Evolutionary conservation across 2,329 filamentous ascomycete species (phyloP), one percentile per base, ranked within the genome.

Genomic region (Sarocladium brachiariae): DNA sequence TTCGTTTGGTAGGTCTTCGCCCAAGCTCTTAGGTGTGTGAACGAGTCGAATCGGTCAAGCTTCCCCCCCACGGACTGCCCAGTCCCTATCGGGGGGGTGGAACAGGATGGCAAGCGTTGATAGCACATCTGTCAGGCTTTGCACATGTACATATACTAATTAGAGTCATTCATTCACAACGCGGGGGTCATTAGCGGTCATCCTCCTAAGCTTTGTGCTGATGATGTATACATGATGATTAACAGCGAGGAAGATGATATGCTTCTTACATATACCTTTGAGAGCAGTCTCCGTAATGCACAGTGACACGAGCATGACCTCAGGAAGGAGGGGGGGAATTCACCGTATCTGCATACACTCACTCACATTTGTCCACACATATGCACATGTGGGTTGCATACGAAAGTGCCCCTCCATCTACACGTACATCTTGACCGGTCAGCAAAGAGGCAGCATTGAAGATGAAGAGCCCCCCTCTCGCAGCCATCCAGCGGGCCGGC

Each of bases 221-320:
- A n/a, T 10, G 33, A 35, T 16, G 33, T 14, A 14, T 16, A 5
- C 9, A 35, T 7, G 33, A 11, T 13, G 27, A 8, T 31, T 7
- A 31, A 13, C 27, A 31, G 27, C 27, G n/a, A n/a, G n/a, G n/a
- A n/a, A n/a, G n/a, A n/a, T n/a, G n/a, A n/a, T n/a, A n/a, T n/a
- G n/a, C n/a, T n/a, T n/a, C n/a, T 31, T 31, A 14, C 33, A n/a
- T 35, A 14, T 14, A 9, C 37, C 19, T 19, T 7, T 39, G 5
- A 5, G 16, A 37, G 14, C 37, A 5, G 6, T 19, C 7, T 23
- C 16, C 21, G 14, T 10, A 23, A 47, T 21, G 43, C 27, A 47
- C 24, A 9, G 27, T 47, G 19, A 47, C 27, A 30, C 39, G 39
- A 27, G 43, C n/a, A 47, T 33, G 24, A 47, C 43, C 21, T 47